Conservation (phyloP, 2,329 filamentous ascomycete species). For the Fusarium albidum region DNA sequence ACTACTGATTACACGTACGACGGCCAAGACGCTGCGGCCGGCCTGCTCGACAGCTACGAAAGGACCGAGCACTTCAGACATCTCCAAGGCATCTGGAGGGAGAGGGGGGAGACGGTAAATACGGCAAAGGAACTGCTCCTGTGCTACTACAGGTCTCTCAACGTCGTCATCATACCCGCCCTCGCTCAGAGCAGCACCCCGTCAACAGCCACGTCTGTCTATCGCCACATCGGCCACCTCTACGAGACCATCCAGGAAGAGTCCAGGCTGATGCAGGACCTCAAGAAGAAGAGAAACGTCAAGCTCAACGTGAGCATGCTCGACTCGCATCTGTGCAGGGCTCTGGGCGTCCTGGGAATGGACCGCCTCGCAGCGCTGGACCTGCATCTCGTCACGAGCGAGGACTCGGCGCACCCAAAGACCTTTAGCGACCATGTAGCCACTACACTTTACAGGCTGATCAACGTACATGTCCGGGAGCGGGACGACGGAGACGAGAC, state of each 20-base stretch:
- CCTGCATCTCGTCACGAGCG: conserved; percentile 2
- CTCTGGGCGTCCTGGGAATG: not conserved
- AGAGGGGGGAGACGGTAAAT: not conserved
- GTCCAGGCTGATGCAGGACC: too few relatives aligned
- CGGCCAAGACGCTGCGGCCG: not conserved
- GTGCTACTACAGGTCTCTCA: conserved; percentile 23
- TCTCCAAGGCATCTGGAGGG: not conserved
- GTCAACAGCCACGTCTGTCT: not conserved
- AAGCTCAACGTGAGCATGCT: conserved; percentile 10
- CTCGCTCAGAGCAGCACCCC: not conserved
- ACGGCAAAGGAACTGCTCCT: not conserved
- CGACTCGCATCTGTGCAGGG: conserved; percentile 4
- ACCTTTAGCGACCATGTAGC: conserved; percentile 14
- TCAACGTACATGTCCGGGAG: not conserved
- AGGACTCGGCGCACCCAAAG: conserved; percentile 2
- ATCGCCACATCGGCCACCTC: not conserved
- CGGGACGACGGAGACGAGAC: not conserved
- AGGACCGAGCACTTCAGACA: not conserved
- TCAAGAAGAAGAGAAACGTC: too few relatives aligned
- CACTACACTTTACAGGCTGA: not conserved
- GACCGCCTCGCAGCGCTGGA: conserved; percentile 11
- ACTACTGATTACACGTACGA: not conserved
- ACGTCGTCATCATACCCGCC: conserved; percentile 4
- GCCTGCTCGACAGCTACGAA: conserved; percentile 2
- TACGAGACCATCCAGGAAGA: conserved; percentile 3